Conservation (phyloP, 768 basidiomycete genomes). For the Rhizopogon sp. region DNA sequence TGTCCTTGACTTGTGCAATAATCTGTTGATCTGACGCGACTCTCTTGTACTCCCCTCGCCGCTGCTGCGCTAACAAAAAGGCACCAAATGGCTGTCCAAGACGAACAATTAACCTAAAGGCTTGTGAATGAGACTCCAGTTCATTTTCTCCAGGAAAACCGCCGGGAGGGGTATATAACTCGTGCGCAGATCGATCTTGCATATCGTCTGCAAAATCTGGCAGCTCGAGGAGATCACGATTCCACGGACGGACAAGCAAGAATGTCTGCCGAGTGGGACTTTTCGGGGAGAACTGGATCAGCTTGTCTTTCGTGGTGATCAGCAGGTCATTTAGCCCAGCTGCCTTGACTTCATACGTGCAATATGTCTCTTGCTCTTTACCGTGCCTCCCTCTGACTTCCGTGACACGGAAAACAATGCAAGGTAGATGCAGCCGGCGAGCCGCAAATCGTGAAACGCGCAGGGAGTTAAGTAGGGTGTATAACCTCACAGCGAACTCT, state of each 20-base stretch:
- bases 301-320: neutral
- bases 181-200: neutral
- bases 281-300: neutral
- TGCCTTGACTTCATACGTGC: neutral
- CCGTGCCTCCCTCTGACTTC: neutral
- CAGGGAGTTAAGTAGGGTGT: neutral
- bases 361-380: neutral
- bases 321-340: neutral
- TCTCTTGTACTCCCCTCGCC: constrained; percentile 1
- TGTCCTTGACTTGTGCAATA: neutral
- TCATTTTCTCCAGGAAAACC: neutral
- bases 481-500: neutral
- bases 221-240: neutral
- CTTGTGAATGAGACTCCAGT: neutral
- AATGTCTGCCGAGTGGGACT: neutral
- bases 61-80: neutral
- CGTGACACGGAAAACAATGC: neutral
- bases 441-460: neutral
- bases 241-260: neutral
- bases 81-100: constrained; percentile 2
- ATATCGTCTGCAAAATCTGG: neutral
- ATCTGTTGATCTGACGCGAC: neutral
- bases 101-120: neutral
- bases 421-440: neutral
- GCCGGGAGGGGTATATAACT: too few relatives aligned